These are phyloP conservation scores for Creolimax fragrantissima DNA, from an alignment of 78 protist genomes.

Conservation along the genomic window DNA sequence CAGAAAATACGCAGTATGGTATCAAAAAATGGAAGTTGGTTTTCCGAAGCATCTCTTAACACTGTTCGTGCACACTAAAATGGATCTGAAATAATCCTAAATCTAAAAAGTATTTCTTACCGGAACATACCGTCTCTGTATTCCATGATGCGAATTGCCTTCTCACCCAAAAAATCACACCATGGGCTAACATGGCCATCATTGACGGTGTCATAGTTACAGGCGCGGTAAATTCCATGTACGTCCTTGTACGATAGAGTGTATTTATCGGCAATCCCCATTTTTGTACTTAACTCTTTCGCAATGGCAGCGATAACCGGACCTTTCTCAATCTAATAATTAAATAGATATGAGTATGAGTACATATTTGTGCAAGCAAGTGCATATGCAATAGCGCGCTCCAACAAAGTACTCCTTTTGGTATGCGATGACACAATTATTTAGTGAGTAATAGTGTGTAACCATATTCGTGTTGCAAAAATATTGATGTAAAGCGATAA, in stretches of 20 bases:
- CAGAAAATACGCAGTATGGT: too few species aligned
- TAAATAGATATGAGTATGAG: neutral
- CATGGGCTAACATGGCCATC: neutral
- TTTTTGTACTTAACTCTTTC: neutral
- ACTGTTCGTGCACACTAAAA: too few species aligned
- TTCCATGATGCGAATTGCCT: neutral
- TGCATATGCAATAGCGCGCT: too few species aligned
- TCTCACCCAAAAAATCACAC: neutral
- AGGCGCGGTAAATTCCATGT: neutral
- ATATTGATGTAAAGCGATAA: too few species aligned
- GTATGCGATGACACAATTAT: too few species aligned
- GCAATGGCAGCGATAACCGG: neutral
- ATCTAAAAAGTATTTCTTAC: too few species aligned
- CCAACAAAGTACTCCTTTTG: too few species aligned
- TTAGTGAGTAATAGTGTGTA: too few species aligned
- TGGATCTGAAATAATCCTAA: too few species aligned
- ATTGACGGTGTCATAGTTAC: neutral
- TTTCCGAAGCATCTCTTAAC: too few species aligned
- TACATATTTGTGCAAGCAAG: neutral
- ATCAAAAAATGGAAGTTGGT: too few species aligned
- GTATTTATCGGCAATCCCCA: neutral
- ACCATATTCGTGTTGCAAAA: too few species aligned
- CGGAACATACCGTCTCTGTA: neutral
- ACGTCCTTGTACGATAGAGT: neutral
- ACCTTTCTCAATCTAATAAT: neutral